phyloP scores from a whole-genome alignment of 352 stramenopile species.

The Phytophthora parvispora region DNA sequence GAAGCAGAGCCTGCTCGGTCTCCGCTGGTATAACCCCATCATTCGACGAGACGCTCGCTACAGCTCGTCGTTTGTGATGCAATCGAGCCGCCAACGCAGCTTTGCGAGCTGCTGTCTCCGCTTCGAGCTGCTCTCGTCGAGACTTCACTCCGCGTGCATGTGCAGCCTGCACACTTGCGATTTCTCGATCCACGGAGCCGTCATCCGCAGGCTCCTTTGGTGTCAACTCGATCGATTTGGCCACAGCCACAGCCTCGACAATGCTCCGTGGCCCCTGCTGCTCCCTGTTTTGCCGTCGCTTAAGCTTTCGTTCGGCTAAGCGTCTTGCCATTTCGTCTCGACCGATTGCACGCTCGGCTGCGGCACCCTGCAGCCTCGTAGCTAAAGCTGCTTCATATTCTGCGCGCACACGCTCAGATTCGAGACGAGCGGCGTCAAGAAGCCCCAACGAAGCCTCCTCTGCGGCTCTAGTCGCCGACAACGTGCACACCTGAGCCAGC shows the following conservation, averaged over 20 bases:
- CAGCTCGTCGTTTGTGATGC: conserved; percentile 35
- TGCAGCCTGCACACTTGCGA: conserved; percentile 38
- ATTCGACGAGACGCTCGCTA: not conserved
- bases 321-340: conserved; percentile 28
- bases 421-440: conserved; percentile 26
- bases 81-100: conserved; percentile 39
- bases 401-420: conserved; percentile 33
- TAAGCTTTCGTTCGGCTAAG: conserved; percentile 26
- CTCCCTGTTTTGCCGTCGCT: conserved; percentile 11
- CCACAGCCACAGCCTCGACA: not conserved
- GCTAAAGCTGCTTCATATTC: conserved; percentile 32
- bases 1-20: conserved; percentile 20
- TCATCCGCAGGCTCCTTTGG: conserved; percentile 21
- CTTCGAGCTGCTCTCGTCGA: conserved; percentile 38
- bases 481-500: conserved; percentile 23
- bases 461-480: conserved; percentile 20
- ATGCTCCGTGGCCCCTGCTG: not conserved
- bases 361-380: conserved; percentile 8
- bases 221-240: not conserved
- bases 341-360: conserved; percentile 1
- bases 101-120: conserved; percentile 41
- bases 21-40: conserved; percentile 1
- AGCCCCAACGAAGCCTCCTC: conserved; percentile 24
- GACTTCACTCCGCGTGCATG: conserved; percentile 36
- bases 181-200: conserved; percentile 26